Evolutionary conservation across 2,329 filamentous ascomycete species (phyloP).

Genomic region (Xylaria sp.): DNA sequence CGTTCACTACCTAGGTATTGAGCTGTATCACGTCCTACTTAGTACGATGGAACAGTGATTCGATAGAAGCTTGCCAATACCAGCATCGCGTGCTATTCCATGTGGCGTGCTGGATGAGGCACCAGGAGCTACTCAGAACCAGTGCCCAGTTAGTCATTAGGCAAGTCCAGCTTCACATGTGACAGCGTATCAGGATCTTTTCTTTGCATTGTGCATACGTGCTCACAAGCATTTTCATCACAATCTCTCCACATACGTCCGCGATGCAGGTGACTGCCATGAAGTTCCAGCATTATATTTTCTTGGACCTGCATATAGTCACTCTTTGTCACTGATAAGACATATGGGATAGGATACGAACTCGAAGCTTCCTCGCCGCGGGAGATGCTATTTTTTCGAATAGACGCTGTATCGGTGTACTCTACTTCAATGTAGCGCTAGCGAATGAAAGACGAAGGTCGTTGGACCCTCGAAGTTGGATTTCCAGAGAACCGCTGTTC

Average conservation of each 20-base stretch:
- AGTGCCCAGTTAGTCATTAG: not conserved
- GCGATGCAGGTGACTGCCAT: conserved; percentile 17
- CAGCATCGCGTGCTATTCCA: no score
- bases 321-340: conserved; percentile 5
- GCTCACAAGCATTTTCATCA: conserved; percentile 7
- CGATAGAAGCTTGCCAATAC: not conserved
- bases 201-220: not conserved
- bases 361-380: not conserved
- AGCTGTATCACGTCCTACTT: not conserved
- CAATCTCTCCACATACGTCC: conserved; percentile 7
- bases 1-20: not conserved
- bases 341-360: not conserved
- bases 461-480: not conserved
- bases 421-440: not conserved
- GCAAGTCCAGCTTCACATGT: not conserved
- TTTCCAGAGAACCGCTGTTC: no score
- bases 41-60: not conserved
- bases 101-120: no score
- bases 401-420: not conserved
- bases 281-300: not conserved
- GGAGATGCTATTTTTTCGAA: not conserved
- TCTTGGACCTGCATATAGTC: conserved; percentile 2
- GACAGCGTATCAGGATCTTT: not conserved
- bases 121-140: no score
- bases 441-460: conserved; percentile 1